phyloP scores from a whole-genome alignment of 1,284 basidiomycete genomes.

The Xerocomus nothofagi region DNA sequence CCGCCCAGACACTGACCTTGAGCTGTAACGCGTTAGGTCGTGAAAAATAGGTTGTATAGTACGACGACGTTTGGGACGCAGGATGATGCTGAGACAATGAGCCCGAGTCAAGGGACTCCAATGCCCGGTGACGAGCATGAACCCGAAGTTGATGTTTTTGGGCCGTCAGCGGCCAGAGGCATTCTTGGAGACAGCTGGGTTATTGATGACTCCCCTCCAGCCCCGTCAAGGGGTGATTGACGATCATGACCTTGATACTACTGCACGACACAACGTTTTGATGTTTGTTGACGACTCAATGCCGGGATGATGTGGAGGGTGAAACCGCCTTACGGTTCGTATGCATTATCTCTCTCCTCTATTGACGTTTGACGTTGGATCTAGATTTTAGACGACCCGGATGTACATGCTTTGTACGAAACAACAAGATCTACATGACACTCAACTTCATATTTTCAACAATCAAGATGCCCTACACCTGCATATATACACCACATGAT shows the following conservation, averaged over 20 bases:
- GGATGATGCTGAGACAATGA: constrained; percentile 23
- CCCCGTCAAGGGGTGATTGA: not conserved
- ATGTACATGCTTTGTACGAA: not conserved
- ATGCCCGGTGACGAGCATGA: constrained; percentile 5
- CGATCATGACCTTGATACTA: not conserved
- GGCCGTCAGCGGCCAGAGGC: not conserved
- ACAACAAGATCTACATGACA: not conserved
- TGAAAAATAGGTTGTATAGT: constrained; percentile 41
- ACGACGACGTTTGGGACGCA: constrained; percentile 40
- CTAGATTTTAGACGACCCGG: constrained; percentile 13
- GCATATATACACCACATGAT: constrained; percentile 3
- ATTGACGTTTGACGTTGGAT: not conserved
- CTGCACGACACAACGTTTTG: not conserved
- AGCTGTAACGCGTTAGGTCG: constrained; percentile 27
- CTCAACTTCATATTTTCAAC: not conserved
- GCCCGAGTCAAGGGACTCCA: constrained; percentile 4
- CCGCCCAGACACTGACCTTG: not conserved
- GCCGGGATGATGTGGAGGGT: not conserved
- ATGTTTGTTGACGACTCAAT: constrained; percentile 14
- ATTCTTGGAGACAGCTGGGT: constrained; percentile 14
- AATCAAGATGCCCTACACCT: not conserved
- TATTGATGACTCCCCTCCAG: constrained; percentile 1
- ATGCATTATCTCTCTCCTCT: not conserved
- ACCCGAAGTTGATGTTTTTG: constrained; percentile 14
- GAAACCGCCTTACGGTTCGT: constrained; percentile 14